Evolutionary conservation across 225 moss, liverwort and hornwort species (phyloP).

Genomic region (Lunularia cruciata): DNA sequence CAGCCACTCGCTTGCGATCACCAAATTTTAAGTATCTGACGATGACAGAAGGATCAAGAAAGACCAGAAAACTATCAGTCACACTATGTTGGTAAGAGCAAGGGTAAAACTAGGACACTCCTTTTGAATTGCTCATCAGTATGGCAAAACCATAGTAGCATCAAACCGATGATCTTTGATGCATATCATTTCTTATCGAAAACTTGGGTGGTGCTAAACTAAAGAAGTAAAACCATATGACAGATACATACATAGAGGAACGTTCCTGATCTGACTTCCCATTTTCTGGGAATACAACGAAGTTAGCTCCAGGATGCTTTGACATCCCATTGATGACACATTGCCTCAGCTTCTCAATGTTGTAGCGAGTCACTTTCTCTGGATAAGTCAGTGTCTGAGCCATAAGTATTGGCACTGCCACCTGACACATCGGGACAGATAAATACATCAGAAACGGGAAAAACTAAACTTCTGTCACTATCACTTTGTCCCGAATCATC

Average conservation of each 20-base stretch:
- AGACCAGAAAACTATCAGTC: background rate
- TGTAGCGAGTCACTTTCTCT: constrained; percentile 97
- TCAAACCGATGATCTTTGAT: no score
- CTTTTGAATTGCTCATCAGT: no score
- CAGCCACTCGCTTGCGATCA: constrained; percentile 83
- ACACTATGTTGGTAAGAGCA: no score
- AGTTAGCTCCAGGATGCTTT: constrained; percentile 97
- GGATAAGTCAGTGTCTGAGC: constrained; percentile 93
- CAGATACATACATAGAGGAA: constrained; percentile 34
- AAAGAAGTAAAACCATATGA: background rate
- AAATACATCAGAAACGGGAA: no score
- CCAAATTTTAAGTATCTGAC: constrained; percentile 87
- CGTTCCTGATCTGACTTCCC: constrained; percentile 50
- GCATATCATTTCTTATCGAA: no score
- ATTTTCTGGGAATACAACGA: constrained; percentile 76
- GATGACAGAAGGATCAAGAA: background rate
- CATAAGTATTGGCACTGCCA: constrained; percentile 93
- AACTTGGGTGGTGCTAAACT: no score
- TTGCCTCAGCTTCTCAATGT: constrained; percentile 85
- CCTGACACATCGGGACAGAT: constrained; percentile 48
- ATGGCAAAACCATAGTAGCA: no score
- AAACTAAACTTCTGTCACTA: background rate
- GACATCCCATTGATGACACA: constrained; percentile 94
- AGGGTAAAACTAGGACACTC: no score
- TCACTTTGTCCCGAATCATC: constrained; percentile 97